phyloP scores from a whole-genome alignment of 805 yeast genomes.

The Cyberlindnera petersonii region DNA sequence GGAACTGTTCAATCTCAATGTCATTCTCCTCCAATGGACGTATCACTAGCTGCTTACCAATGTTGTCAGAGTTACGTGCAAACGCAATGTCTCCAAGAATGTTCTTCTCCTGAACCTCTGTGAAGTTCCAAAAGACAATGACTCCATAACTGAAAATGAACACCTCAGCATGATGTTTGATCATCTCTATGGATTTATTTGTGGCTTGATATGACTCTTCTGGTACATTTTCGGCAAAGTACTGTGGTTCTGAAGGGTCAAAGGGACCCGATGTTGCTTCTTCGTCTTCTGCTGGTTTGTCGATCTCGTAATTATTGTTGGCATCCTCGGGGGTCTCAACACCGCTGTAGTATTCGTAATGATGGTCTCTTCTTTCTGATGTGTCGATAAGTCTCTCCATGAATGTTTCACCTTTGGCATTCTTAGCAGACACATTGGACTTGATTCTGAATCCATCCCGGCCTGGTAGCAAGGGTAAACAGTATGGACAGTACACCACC shows the following conservation, averaged over 20 bases:
- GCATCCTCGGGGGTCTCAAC: constrained; percentile 57
- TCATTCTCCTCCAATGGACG: constrained; percentile 83
- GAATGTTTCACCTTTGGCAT: constrained; percentile 37
- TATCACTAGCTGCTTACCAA: constrained; percentile 51
- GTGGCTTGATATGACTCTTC: constrained; percentile 15
- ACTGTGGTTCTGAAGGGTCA: constrained; percentile 92
- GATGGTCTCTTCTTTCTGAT: constrained; percentile 85
- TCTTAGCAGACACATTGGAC: constrained; percentile 48
- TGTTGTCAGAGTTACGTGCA: constrained; percentile 39
- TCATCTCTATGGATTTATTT: constrained; percentile 22
- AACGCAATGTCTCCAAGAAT: constrained; percentile 82
- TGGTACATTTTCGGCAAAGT: constrained; percentile 51
- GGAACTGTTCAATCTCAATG: constrained; percentile 80
- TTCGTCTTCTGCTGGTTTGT: constrained; percentile 28
- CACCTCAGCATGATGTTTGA: constrained; percentile 70
- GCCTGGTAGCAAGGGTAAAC: constrained; percentile 84
- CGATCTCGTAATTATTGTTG: constrained; percentile 38
- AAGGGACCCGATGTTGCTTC: constrained; percentile 46
- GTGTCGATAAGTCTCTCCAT: constrained; percentile 78
- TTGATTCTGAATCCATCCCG: constrained; percentile 70
- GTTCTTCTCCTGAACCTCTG: constrained; percentile 89
- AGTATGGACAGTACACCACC: constrained; percentile 86
- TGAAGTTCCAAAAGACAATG: constrained; percentile 96
- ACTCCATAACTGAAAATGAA: constrained; percentile 90
- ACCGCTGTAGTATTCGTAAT: constrained; percentile 86